phyloP scores from a whole-genome alignment of 2,329 filamentous ascomycete genomes.

The Aciculosporium take region DNA sequence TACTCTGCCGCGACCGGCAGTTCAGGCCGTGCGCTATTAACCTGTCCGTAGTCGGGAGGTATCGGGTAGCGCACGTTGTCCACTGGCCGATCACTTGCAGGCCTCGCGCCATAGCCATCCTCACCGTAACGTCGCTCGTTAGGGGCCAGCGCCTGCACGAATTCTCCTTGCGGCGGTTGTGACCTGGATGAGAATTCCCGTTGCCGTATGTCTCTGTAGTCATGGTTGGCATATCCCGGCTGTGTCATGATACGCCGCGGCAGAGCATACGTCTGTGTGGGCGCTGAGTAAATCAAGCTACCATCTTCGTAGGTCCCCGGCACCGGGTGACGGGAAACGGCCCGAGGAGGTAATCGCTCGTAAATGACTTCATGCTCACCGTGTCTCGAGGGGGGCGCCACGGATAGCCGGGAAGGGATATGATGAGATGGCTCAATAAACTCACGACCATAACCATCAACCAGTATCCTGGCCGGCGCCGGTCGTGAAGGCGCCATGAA shows the following conservation, averaged over 20 bases:
- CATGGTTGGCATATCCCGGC: constrained; percentile 40
- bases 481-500: constrained; percentile 37
- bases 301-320: constrained; percentile 35
- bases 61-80: constrained; percentile 29
- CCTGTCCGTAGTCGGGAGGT: constrained; percentile 27
- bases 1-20: constrained; percentile 15
- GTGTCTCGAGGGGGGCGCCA: constrained; percentile 30
- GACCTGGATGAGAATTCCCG: constrained; percentile 44
- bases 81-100: constrained; percentile 43
- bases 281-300: constrained; percentile 32
- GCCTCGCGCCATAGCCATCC: constrained; percentile 36
- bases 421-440: constrained; percentile 45
- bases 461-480: constrained; percentile 52
- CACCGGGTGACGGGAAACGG: constrained; percentile 34
- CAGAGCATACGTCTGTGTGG: constrained; percentile 35
- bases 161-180: constrained; percentile 28
- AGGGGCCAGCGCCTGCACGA: constrained; percentile 31
- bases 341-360: constrained; percentile 44
- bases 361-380: constrained; percentile 47
- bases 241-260: constrained; percentile 47
- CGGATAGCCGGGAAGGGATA: constrained; percentile 34
- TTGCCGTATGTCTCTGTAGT: constrained; percentile 39
- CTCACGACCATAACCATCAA: constrained; percentile 72
- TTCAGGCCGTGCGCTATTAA: constrained; percentile 29
- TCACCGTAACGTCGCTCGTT: constrained; percentile 28